Base-by-base conservation (phyloP, 352 stramenopile species). In the Pythium vanterpoolii region DNA sequence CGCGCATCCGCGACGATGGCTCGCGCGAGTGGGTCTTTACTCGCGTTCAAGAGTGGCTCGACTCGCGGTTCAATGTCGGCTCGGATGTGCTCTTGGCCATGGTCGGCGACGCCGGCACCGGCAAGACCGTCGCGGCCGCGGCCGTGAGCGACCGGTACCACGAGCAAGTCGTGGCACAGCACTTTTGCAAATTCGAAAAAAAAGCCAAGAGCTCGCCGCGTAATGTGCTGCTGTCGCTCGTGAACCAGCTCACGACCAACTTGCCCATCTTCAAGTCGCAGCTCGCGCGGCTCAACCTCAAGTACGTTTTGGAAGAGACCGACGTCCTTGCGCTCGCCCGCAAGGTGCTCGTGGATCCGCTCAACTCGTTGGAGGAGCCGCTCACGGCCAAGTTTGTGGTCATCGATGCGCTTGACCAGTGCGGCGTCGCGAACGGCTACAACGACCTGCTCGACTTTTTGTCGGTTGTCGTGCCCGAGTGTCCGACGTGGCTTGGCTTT, bases 371-470 rank as follows among this genome's bases (percentile, higher is more conserved):
- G 9, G 79, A 89, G 42, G 81, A 89, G 55, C 82, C 83, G 1
- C 30, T 85, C 31, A 75, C 78, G 0, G 53, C 71, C 24, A 75
- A 87, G 38, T 83, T 93, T 14, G 70, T 95, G 5, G 36, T 95
- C 8, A 31, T 95, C 24, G 86, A 95, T 27, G 86, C 73, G 8
- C 57, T 95, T 14, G 86, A 95, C 60, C 81, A 95, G 66, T 90
- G 83, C 59, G 52, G 62, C 21, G 47, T 58, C 1, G 58, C 62
- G 24, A 39, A 45, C 31, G 54, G 66, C 60, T 71, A 73, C 38
- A 91, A 90, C 62, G 79, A 92, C 42, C 58, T 95, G 53, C 51
- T 89, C 1, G 77, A 87, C 19, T 87, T 95, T 36, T 64, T 95
- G 8, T 64, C 77, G 0, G 71, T 79, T 26, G 38, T 92, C 8